Evolutionary conservation across 2,329 filamentous ascomycete species (phyloP), one percentile per base, ranked within the genome.

Genomic region (Botryotinia narcissicola): DNA sequence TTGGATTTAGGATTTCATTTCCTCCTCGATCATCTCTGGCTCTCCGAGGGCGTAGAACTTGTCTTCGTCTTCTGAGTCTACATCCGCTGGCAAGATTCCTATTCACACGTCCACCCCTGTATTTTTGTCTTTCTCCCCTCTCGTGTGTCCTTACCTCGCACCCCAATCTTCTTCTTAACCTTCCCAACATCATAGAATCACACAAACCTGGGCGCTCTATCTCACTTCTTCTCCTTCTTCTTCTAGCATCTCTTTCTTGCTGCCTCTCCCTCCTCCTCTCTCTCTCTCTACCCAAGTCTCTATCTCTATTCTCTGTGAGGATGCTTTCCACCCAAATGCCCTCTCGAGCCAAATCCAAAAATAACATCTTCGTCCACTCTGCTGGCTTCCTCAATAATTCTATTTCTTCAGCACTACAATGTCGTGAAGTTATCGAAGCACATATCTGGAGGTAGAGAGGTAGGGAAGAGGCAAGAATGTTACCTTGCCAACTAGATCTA

Each of bases 401-500:
- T 14, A 20, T 57, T 29, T 69, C 66, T 37, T 57, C 66, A 4
- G 14, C 16, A 32, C 66, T 57, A 42, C 32, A 14, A 22, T 69
- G 66, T 0, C 32, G 48, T 32, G 32, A 29, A 20, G 32, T 69
- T 35, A 42, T 48, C 14, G 66, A 40, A 37, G 66, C 46, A n/a
- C 66, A 69, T 42, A 69, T 57, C 5, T 54, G 66, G 29, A 69
- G 48, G 8, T 69, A 69, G n/a, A 57, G 32, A 18, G 66, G 66
- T 35, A 69, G 44, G 54, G 66, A 57, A 29, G 66, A 57, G 46
- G 66, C 32, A 35, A 69, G 66, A 35, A 69, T 69, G 22, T 37
- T 69, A 25, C 66, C 66, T 69, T 69, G 66, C 66, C 66, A 69
- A 14, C 29, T 57, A 48, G 66, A 69, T 51, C 40, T 42, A 40